Evolutionary conservation across 306 rosid species (phyloP).

Genomic region (Clitoria ternatea): DNA sequence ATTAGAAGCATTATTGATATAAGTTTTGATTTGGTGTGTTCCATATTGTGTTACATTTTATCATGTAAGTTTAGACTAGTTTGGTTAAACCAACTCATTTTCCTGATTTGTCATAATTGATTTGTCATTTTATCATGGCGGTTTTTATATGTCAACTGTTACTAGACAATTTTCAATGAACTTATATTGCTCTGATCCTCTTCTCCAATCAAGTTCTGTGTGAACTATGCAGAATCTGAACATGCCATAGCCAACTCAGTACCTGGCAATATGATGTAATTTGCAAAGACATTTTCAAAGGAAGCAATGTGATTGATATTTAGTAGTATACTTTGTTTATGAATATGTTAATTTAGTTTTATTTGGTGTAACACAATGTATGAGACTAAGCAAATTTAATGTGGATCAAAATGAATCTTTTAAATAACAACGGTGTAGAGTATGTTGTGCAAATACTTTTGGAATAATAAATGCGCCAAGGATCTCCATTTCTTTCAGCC

Average conservation of each 20-base stretch:
- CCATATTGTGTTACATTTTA: too few relatives aligned
- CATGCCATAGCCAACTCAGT: conserved; percentile 78
- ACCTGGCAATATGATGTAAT: conserved; percentile 47
- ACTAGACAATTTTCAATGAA: conserved; percentile 87
- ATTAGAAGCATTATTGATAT: too few relatives aligned
- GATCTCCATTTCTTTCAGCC: too few relatives aligned
- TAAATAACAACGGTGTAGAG: neutral
- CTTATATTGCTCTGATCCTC: conserved; percentile 75
- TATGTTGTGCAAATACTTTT: conserved; percentile 3
- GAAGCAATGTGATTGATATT: neutral
- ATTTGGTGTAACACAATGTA: neutral
- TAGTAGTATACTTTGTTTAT: neutral
- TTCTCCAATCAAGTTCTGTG: conserved; percentile 95
- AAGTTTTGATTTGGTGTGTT: too few relatives aligned
- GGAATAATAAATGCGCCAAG: too few relatives aligned
- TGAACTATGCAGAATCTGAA: conserved; percentile 91
- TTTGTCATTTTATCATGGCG: too few relatives aligned
- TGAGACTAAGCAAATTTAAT: conserved; percentile 10
- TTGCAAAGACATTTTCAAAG: neutral
- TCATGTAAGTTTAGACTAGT: too few relatives aligned
- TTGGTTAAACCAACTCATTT: too few relatives aligned
- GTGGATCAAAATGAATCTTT: conserved; percentile 4
- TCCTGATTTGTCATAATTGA: too few relatives aligned
- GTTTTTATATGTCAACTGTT: conserved; percentile 86
- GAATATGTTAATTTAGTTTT: neutral